Conservation (phyloP, 306 rosid genomes). For the Ormosia emarginata region DNA sequence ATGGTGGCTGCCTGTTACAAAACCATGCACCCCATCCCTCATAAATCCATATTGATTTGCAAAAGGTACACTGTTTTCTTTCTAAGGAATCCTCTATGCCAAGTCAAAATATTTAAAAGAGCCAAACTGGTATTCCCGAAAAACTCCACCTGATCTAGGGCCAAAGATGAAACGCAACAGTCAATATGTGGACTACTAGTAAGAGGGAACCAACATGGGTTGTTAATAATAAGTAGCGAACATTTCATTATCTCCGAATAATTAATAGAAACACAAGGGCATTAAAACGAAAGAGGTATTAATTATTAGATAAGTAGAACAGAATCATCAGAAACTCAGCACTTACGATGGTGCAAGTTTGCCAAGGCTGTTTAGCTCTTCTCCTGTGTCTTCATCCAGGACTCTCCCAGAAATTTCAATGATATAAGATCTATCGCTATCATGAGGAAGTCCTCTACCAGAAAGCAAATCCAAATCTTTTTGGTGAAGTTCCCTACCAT, state of each 20-base stretch:
- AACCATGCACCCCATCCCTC: neutral
- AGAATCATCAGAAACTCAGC: neutral
- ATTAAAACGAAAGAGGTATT: neutral
- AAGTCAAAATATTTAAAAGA: neutral
- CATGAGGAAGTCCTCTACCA: conserved; percentile 78
- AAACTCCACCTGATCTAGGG: neutral
- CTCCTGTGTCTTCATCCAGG: conserved; percentile 79
- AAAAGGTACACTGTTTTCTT: neutral
- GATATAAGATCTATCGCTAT: conserved; percentile 63
- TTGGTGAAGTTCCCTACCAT: conserved; percentile 87
- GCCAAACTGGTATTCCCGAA: neutral
- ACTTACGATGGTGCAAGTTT: conserved; percentile 99
- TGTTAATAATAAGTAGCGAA: neutral
- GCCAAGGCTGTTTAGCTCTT: conserved; percentile 89
- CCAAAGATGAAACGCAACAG: neutral
- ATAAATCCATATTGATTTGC: neutral
- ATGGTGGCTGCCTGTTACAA: neutral
- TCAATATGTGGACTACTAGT: neutral
- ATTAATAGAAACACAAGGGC: neutral
- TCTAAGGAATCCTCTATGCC: neutral
- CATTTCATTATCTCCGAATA: neutral
- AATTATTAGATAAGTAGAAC: neutral
- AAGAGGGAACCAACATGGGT: neutral
- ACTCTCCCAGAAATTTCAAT: conserved; percentile 85
- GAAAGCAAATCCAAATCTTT: conserved; percentile 81